A percentile compares a stretch with the other conserved stretches of the same genome.
Evolutionary conservation across 164 flowering plant genomes (phyloP).

Genomic region (Magnolia kwangsiensis): DNA sequence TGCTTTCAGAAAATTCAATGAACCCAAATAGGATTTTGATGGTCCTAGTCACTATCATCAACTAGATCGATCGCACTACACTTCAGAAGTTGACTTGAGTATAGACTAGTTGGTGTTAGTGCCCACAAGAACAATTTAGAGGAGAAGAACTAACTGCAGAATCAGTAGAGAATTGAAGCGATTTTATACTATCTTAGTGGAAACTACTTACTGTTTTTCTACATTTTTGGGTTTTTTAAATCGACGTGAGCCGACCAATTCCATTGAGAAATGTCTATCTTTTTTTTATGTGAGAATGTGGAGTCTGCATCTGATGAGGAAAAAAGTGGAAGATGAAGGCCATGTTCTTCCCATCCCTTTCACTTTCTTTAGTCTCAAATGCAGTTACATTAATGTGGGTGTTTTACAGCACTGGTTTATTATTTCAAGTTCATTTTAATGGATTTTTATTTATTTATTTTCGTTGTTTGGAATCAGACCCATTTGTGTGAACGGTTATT

Average conservation of each 20-base stretch:
- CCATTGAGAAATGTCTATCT: constrained; percentile 29
- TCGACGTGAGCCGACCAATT: constrained; percentile 44
- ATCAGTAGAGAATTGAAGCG: constrained; percentile 21
- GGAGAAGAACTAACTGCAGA: constrained; percentile 12
- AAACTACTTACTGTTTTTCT: constrained; percentile 14
- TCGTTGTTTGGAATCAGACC: constrained; percentile 5
- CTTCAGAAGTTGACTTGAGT: constrained; percentile 9
- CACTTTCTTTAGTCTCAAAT: constrained; percentile 32
- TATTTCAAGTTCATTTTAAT: background rate
- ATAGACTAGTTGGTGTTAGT: background rate
- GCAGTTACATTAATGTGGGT: constrained; percentile 7
- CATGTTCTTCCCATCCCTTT: constrained; percentile 55
- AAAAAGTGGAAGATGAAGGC: constrained; percentile 21
- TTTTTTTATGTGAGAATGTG: constrained; percentile 38
- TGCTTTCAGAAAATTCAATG: constrained; percentile 14
- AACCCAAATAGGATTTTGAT: constrained; percentile 17
- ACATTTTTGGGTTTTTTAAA: constrained; percentile 17
- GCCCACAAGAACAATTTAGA: constrained; percentile 19
- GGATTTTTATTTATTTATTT: background rate
- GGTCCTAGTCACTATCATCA: constrained; percentile 18
- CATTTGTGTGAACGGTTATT: background rate
- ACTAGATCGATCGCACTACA: constrained; percentile 18
- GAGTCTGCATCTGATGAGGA: constrained; percentile 39
- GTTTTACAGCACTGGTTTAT: constrained; percentile 9
- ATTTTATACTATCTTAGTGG: constrained; percentile 35